These are phyloP conservation scores for Knufia petricola DNA, from an alignment of 2,329 filamentous ascomycete genomes.

Conservation along the genomic window DNA sequence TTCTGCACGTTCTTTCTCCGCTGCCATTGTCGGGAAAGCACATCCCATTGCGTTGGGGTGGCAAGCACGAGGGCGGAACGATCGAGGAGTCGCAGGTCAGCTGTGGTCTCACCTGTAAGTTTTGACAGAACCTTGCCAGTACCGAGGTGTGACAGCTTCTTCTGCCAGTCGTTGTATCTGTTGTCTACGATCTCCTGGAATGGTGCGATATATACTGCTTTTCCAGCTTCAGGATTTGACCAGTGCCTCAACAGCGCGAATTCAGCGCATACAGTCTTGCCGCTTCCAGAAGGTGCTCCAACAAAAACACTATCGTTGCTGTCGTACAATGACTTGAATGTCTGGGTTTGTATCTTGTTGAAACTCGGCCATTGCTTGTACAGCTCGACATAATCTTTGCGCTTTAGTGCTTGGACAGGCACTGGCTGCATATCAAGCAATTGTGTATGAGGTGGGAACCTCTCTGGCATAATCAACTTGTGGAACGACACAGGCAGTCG, in stretches of 20 bases:
- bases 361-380: constrained; percentile 82
- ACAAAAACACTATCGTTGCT: constrained; percentile 91
- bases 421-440: constrained; percentile 85
- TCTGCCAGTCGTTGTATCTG: constrained; percentile 74
- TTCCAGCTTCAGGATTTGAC: constrained; percentile 59
- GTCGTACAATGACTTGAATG: constrained; percentile 85
- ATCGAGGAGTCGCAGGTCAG: constrained; percentile 81
- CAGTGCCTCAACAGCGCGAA: constrained; percentile 86
- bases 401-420: constrained; percentile 79
- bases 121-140: constrained; percentile 88
- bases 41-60: constrained; percentile 91
- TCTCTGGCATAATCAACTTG: constrained; percentile 86
- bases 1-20: constrained; percentile 89
- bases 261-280: constrained; percentile 94
- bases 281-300: constrained; percentile 84
- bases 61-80: constrained; percentile 82
- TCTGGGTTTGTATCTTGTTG: constrained; percentile 96
- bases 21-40: constrained; percentile 91
- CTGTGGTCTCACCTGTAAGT: constrained; percentile 83
- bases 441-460: constrained; percentile 89
- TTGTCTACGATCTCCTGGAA: constrained; percentile 88
- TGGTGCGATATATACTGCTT: constrained; percentile 87
- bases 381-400: constrained; percentile 66
- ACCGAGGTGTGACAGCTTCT: constrained; percentile 59
- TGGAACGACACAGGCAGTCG: constrained; percentile 89